A percentile compares a stretch with the other conserved stretches of the same genome.
Evolutionary conservation across 164 flowering plant genomes (phyloP).

Genomic region (Berberis thunbergii): DNA sequence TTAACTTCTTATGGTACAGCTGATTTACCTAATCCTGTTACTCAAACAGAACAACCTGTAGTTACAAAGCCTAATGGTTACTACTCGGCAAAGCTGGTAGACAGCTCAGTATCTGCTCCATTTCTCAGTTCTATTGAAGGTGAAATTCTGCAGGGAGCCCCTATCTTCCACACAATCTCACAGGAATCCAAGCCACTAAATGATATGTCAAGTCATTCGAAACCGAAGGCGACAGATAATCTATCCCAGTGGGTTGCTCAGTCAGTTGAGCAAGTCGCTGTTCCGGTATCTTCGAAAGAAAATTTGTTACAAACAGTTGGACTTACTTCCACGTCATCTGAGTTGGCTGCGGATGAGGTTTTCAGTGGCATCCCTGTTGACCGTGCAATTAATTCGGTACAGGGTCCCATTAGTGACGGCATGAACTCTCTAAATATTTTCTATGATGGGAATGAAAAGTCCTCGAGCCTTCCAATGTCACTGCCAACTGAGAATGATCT

Average conservation of each 20-base stretch:
- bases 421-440: conserved; percentile 10
- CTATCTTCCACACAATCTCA: conserved; percentile 10
- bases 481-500: conserved; percentile 21
- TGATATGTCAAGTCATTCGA: conserved; percentile 9
- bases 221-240: conserved; percentile 20
- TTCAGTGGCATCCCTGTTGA: conserved; percentile 14
- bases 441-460: conserved; percentile 18
- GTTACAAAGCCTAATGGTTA: conserved; percentile 6
- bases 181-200: conserved; percentile 14
- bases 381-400: conserved; percentile 20
- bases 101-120: conserved; percentile 11
- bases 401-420: conserved; percentile 24
- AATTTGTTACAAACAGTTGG: conserved; percentile 21
- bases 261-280: conserved; percentile 21
- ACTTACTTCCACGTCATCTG: conserved; percentile 17
- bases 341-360: conserved; percentile 6
- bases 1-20: conserved; percentile 9
- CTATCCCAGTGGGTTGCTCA: conserved; percentile 29
- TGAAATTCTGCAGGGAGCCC: conserved; percentile 16
- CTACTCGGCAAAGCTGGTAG: conserved; percentile 10
- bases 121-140: conserved; percentile 10
- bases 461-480: conserved; percentile 12
- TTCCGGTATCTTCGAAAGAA: conserved; percentile 9
- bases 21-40: conserved; percentile 5
- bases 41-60: conserved; percentile 1